Evolutionary conservation across 2,329 filamentous ascomycete genomes (phyloP), one percentile per base, ranked within the genome.

Genomic region (Grosmannia serpens): DNA sequence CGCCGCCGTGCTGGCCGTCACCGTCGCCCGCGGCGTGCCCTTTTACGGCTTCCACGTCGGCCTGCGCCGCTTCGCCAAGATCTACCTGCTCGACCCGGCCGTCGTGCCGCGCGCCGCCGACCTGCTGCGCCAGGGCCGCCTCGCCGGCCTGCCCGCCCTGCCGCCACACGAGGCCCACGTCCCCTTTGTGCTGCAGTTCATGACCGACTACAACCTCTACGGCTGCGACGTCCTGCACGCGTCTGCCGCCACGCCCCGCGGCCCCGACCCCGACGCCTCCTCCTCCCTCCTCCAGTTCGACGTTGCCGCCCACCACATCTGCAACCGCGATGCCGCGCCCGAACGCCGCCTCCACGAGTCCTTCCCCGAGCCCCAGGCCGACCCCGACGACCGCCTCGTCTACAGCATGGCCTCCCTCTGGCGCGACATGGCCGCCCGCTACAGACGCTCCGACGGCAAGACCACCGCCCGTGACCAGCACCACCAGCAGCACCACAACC

Each of bases 151-250:
- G 50, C 82, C 97, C 82, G 89, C 89, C 68, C 87, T 99, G 50
- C 92, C 97, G 67, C 92, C 94, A 0, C 95, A 94, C 68, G 94
- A 99, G 72, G 91, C 89, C 22, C 95, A 99, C 69, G 71, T 97
- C 62, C 90, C 96, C 68, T 97, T 91, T 69, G 74, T 96, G 10
- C 78, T 94, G 11, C 95, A 99, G 72, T 99, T 95, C 82, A 97
- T 99, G 94, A 88, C 87, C 63, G 95, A 99, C 70, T 99, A 95
- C 76, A 99, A 96, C 68, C 76, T 99, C 64, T 97, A 95, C 70
- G 95, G 95, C 8, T 99, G 94, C 68, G 86, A 84, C 58, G 95
- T 92, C 66, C 84, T 97, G 63, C 82, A 92, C 26, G 24, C 26
- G 13, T 44, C 41, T 60, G 87, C 84, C 55, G 76, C 76, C 11